Evolutionary conservation across 495 filamentous ascomycete species (phyloP).

Genomic region (Aspergillus baeticus): DNA sequence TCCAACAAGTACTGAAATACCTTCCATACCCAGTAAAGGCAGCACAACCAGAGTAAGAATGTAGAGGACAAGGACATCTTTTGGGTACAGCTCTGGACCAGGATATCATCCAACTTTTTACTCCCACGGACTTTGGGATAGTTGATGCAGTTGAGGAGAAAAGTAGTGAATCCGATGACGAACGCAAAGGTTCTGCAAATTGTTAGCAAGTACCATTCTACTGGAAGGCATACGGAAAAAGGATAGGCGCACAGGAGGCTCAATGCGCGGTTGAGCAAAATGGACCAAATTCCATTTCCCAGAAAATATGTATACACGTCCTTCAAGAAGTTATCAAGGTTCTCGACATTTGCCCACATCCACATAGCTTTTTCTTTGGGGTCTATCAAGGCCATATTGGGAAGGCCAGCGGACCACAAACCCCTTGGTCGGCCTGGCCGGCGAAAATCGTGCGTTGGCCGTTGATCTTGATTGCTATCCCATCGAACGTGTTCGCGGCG

Average conservation of each 20-base stretch:
- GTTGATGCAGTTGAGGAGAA: slow-evolving; percentile 84
- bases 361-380: slow-evolving; percentile 87
- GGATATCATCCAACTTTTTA: slow-evolving; percentile 70
- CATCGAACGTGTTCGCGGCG: slow-evolving; percentile 59
- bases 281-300: slow-evolving; percentile 87
- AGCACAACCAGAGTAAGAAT: slow-evolving; percentile 78
- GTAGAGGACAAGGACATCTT: slow-evolving; percentile 83
- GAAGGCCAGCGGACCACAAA: slow-evolving; percentile 34
- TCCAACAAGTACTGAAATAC: slow-evolving; percentile 73
- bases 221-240: background rate
- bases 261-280: slow-evolving; percentile 66
- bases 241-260: slow-evolving; percentile 65
- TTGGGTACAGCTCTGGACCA: slow-evolving; percentile 78
- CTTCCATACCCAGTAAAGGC: slow-evolving; percentile 84
- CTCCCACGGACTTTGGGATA: slow-evolving; percentile 74
- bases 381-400: slow-evolving; percentile 52
- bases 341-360: slow-evolving; percentile 91
- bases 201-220: slow-evolving; percentile 13
- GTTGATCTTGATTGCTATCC: slow-evolving; percentile 62
- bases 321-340: slow-evolving; percentile 85
- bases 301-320: slow-evolving; percentile 91
- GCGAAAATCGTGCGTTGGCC: slow-evolving; percentile 40
- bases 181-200: slow-evolving; percentile 64
- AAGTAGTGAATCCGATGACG: slow-evolving; percentile 79
- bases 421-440: slow-evolving; percentile 21